Percentiles rank a stretch among this genome's conserved stretches.
These are phyloP conservation scores for Aureobasidium musti DNA, from an alignment of 2,329 filamentous ascomycete genomes.

Conservation along the genomic window DNA sequence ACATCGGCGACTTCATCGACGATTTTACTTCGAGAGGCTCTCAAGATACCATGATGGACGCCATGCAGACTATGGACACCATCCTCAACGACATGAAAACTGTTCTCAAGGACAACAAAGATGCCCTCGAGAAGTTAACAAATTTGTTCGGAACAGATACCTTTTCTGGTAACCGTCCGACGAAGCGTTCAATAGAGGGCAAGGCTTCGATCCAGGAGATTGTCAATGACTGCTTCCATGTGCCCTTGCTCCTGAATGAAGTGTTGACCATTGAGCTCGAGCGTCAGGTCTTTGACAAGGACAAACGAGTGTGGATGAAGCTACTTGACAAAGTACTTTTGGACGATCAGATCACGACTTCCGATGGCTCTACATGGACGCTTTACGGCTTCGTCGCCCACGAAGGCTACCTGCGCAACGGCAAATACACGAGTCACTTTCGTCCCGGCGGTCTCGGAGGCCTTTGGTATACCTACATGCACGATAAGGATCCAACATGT, in stretches of 20 bases:
- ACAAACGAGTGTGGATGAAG: conserved; percentile 59
- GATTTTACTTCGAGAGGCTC: not conserved
- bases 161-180: conserved; percentile 4
- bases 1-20: not conserved
- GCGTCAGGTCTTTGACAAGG: conserved; percentile 58
- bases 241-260: not conserved
- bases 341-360: conserved; percentile 56
- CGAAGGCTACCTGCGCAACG: conserved; percentile 59
- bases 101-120: not conserved
- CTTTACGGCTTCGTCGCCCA: conserved; percentile 64
- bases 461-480: conserved; percentile 61
- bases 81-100: not conserved
- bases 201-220: conserved; percentile 47
- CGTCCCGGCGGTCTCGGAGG: conserved; percentile 58
- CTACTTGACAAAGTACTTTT: conserved; percentile 58
- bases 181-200: conserved; percentile 3
- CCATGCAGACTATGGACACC: not conserved
- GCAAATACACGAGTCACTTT: conserved; percentile 61
- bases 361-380: conserved; percentile 51
- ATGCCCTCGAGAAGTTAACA: not conserved
- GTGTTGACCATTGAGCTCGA: conserved; percentile 54
- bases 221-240: conserved; percentile 35
- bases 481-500: conserved; percentile 38
- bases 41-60: conserved; percentile 53
- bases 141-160: not conserved